Conservation (phyloP, 495 filamentous ascomycete genomes). For the Penicillium verhagenii region DNA sequence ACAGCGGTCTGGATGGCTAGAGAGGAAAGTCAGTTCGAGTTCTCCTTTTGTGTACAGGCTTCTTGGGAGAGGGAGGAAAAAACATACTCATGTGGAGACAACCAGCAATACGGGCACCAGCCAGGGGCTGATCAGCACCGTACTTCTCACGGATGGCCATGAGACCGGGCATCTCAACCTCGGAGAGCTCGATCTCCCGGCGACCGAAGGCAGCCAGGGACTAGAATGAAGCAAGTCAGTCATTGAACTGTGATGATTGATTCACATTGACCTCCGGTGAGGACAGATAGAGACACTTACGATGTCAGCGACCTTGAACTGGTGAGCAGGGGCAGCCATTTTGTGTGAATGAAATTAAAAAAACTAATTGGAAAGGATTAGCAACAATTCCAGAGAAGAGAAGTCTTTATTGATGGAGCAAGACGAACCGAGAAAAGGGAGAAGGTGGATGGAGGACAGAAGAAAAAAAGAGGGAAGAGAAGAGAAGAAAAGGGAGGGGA, state of each 20-base stretch:
- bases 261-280: not conserved
- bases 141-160: constrained; percentile 95
- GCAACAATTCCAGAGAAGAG: constrained; percentile 4
- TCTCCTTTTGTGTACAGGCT: not conserved
- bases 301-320: constrained; percentile 98
- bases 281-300: constrained; percentile 41
- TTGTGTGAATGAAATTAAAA: constrained; percentile 17
- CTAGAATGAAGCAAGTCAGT: constrained; percentile 33
- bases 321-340: constrained; percentile 76
- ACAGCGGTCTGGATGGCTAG: constrained; percentile 96
- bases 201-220: constrained; percentile 97
- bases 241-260: constrained; percentile 6
- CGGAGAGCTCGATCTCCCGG: constrained; percentile 97
- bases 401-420: constrained; percentile 3
- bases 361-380: constrained; percentile 8
- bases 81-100: constrained; percentile 95
- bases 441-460: constrained; percentile 14
- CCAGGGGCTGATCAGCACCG: constrained; percentile 85
- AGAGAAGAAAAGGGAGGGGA: constrained; percentile 18
- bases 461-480: constrained; percentile 12
- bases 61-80: not conserved
- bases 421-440: constrained; percentile 15
- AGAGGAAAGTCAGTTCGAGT: constrained; percentile 15
- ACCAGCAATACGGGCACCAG: constrained; percentile 88
- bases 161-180: constrained; percentile 98